Evolutionary conservation across 202 grass and related monocot species (phyloP).

Genomic region (Panicum virgatum): DNA sequence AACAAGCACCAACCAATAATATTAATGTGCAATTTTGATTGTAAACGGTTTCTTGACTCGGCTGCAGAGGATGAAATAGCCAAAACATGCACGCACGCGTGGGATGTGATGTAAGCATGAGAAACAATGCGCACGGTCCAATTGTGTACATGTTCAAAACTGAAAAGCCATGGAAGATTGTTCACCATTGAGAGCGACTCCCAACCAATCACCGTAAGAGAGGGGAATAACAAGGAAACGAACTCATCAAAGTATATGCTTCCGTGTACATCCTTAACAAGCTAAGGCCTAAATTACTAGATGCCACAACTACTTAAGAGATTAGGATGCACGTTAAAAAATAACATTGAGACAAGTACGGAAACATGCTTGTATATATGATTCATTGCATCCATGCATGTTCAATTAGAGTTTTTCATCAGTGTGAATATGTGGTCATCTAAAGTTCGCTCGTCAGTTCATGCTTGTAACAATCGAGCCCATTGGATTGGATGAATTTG

Average conservation of each 20-base stretch:
- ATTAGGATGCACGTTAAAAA: not conserved
- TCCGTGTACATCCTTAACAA: slow-evolving; percentile 44
- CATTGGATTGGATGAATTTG: not conserved
- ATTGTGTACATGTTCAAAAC: too few species aligned
- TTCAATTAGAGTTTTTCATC: not conserved
- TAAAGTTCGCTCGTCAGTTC: not conserved
- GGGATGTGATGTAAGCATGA: slow-evolving; percentile 27
- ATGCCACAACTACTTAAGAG: slow-evolving; percentile 23
- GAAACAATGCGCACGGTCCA: slow-evolving; percentile 5
- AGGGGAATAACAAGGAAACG: slow-evolving; percentile 49
- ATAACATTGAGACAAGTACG: slow-evolving; percentile 1
- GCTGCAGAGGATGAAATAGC: not conserved
- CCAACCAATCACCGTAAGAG: slow-evolving; percentile 36
- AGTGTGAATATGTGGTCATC: not conserved
- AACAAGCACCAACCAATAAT: not conserved
- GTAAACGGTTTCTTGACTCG: slow-evolving; percentile 31
- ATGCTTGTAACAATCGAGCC: not conserved
- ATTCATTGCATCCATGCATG: not conserved
- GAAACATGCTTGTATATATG: not conserved
- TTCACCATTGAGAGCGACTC: slow-evolving; percentile 27
- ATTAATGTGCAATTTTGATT: slow-evolving; percentile 13
- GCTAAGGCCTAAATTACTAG: slow-evolving; percentile 27
- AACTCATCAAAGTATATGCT: slow-evolving; percentile 45
- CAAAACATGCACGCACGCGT: slow-evolving; percentile 3
- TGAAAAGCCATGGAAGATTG: slow-evolving; percentile 41